Base-by-base conservation (phyloP, 192 early-diverging fungal genomes). In the Gaertneriomyces semiglobifer region DNA sequence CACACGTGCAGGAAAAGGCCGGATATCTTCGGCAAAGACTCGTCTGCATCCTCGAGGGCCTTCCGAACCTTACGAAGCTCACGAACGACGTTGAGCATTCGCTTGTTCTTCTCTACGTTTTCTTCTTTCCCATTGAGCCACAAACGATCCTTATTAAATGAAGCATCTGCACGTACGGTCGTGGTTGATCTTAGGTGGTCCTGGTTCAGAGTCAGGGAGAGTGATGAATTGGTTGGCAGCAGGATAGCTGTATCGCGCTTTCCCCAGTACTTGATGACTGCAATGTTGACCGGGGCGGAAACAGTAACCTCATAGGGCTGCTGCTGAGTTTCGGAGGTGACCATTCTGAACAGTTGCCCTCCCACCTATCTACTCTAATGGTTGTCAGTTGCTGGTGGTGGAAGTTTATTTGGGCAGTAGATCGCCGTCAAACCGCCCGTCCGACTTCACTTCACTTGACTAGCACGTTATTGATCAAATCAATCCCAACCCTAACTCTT, bases 221-320 rank as follows among this genome's bases (percentile, higher is more conserved):
- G 89, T 25, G 95, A 98, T 33, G 90, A 92, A 84, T 99, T 99
- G 56, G 94, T 99, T 7, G 97, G 97, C 44, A 99, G 85, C 70
- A 95, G 91, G 56, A 98, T 83, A 42, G 80, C 72, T 44, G 88
- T 86, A 71, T 95, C 89, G 52, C 95, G 88, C 84, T 99, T 99
- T 62, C 95, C 97, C 96, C 95, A 97, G 79, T 97, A 97, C 85
- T 97, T 97, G 80, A 99, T 89, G 45, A 97, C 95, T 44, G 97
- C 97, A 77, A 99, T 99, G 80, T 99, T 99, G 69, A 99, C 96
- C 55, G 97, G 97, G 5, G 94, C 92, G 12, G 92, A 91, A 72
- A 90, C 91, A 44, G 97, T 99, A 8, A 89, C 89, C 62, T 84
- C 55, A n/a, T 12, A 50, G 48, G 11, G 2, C 18, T 50, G 12